These are phyloP conservation scores for Flaveria ramosissima DNA, from an alignment of 129 eudicot genomes.

Conservation along the genomic window DNA sequence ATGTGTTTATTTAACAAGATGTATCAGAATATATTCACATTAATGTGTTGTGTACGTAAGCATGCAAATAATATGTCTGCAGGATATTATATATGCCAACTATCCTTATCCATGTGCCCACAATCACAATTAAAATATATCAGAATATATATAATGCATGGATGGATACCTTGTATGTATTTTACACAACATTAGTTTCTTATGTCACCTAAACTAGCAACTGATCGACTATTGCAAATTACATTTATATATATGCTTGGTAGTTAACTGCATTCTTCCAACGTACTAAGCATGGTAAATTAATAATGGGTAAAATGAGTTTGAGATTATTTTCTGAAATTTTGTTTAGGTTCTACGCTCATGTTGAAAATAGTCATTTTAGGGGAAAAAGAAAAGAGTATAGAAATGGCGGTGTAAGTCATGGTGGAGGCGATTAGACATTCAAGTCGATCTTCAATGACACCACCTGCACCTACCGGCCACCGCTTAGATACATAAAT, in stretches of 20 bases:
- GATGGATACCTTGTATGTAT: not conserved
- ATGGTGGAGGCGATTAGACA: too few relatives aligned
- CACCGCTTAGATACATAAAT: not conserved
- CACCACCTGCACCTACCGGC: too few relatives aligned
- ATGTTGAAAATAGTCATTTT: too few relatives aligned
- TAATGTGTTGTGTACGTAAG: constrained; percentile 19
- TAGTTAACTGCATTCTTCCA: not conserved
- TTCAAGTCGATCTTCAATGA: too few relatives aligned
- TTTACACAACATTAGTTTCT: constrained; percentile 3
- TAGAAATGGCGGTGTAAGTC: too few relatives aligned
- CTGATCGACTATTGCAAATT: not conserved
- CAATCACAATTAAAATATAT: not conserved
- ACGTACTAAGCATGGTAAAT: not conserved
- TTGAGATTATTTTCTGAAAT: too few relatives aligned
- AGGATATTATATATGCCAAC: not conserved
- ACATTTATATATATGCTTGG: too few relatives aligned
- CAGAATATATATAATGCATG: not conserved
- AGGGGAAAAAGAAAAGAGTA: too few relatives aligned
- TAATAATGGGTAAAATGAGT: too few relatives aligned
- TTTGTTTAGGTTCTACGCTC: too few relatives aligned
- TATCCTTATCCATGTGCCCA: constrained; percentile 21
- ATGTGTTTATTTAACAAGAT: constrained; percentile 21
- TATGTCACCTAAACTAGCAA: not conserved
- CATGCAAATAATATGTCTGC: constrained; percentile 30
- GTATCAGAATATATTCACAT: constrained; percentile 33